These are phyloP conservation scores for Bipolaris bicolor DNA, from an alignment of 2,329 filamentous ascomycete species.

Conservation along the genomic window DNA sequence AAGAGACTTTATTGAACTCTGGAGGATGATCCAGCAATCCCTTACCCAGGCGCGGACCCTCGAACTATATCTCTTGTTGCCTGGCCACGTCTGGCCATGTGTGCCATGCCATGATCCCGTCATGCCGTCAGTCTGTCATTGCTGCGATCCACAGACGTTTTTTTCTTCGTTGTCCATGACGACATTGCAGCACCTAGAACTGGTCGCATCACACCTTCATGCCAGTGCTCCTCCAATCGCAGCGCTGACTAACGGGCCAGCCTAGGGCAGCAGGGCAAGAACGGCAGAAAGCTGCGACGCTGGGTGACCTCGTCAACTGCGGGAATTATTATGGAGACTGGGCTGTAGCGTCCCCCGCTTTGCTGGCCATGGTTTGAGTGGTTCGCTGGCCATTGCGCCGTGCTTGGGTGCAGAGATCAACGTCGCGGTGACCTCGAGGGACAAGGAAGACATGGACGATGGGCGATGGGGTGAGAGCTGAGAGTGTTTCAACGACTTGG, in stretches of 20 bases:
- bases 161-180: neutral
- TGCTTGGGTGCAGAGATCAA: neutral
- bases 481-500: neutral
- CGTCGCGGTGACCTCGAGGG: neutral
- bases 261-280: neutral
- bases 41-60: neutral
- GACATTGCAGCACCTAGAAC: conserved; percentile 5
- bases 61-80: neutral
- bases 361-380: neutral
- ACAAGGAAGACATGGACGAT: neutral
- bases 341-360: neutral
- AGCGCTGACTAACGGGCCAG: neutral
- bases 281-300: neutral
- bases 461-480: neutral
- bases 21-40: neutral
- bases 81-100: neutral
- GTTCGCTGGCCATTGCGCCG: neutral
- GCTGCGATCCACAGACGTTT: neutral
- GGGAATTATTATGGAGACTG: neutral
- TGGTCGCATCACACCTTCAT: conserved; percentile 6
- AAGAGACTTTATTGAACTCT: neutral
- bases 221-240: conserved; percentile 2
- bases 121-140: neutral
- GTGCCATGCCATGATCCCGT: neutral
- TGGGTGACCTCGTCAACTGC: neutral